phyloP scores from a whole-genome alignment of 2,329 filamentous ascomycete species.

The Claviceps capensis region DNA sequence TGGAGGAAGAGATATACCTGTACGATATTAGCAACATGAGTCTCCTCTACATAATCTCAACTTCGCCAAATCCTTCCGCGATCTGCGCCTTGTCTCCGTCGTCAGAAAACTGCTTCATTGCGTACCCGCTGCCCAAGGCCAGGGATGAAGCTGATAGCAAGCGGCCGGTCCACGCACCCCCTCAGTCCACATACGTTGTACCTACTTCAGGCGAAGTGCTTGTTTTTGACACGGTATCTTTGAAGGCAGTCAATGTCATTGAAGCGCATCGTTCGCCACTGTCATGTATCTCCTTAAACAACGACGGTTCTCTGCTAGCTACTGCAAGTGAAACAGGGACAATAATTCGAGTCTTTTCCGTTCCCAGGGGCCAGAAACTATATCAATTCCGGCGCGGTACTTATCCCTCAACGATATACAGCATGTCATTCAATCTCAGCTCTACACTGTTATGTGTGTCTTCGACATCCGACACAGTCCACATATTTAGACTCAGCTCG shows the following conservation, averaged over 20 bases:
- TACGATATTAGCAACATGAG: constrained; percentile 99
- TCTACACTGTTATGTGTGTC: constrained; percentile 91
- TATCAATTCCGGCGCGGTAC: constrained; percentile 94
- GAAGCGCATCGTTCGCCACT: constrained; percentile 88
- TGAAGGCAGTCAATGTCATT: constrained; percentile 89
- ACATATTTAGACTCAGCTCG: constrained; percentile 73
- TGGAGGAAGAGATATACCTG: constrained; percentile 93
- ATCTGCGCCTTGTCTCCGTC: constrained; percentile 90
- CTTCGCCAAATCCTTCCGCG: constrained; percentile 81
- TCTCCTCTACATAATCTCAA: constrained; percentile 80
- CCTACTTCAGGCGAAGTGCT: constrained; percentile 86
- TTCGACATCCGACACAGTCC: constrained; percentile 89
- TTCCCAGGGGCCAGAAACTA: constrained; percentile 81
- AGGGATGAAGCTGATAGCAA: constrained; percentile 44
- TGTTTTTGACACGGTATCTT: constrained; percentile 76
- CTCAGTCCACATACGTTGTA: constrained; percentile 61
- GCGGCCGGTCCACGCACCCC: constrained; percentile 71
- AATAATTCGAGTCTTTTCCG: constrained; percentile 88
- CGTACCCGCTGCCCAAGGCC: constrained; percentile 74
- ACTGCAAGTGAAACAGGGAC: constrained; percentile 96
- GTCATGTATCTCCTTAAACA: constrained; percentile 83
- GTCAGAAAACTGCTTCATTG: constrained; percentile 90
- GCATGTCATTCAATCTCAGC: constrained; percentile 96
- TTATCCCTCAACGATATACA: constrained; percentile 90
- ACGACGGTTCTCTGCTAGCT: constrained; percentile 78